Base-by-base conservation (phyloP, 140 eudicot species). In the Cichorium intybus region DNA sequence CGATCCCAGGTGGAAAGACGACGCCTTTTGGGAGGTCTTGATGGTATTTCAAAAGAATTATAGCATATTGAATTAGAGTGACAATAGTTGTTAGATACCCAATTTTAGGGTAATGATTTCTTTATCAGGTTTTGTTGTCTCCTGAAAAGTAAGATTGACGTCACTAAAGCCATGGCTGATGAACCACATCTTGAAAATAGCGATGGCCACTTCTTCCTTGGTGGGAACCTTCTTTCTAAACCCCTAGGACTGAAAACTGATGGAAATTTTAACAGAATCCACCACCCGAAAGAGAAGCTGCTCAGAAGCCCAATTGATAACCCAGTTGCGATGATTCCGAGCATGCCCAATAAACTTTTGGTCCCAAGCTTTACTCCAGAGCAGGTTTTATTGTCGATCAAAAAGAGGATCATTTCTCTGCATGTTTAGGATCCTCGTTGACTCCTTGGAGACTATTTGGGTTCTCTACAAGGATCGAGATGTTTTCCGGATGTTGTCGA, bases 131-230 rank as follows among this genome's bases (percentile, higher is more conserved):
- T 85, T 84, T 16, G 33, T 69, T 24, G 51, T 72, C 47, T 61
- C 78, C 45, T 59, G 70, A 15, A 90, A 72, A 22, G 75, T 84
- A n/a, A 67, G 73, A 54, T 60, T 84, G 10, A 53, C 37, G 49
- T 86, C 95, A 21, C 86, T 81, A 66, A 65, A 93, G 9, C 99
- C 97, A 3, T 56, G 81, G 14, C 97, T 97, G 24, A 93, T 82
- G 48, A 93, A 88, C 96, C 97, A 93, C 99, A 93, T 93, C 76
- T 85, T 93, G 60, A 93, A 88, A 59, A 81, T 66, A 24, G 97
- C 99, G 78, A 87, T 89, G 1, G 75, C 81, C 66, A 85, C 99
- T 80, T 93, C 85, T 23, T 85, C 99, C 52, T 86, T 97, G 7
- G 90, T 85, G 18, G 99, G 99, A 52, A 97, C 97, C 24, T 65